Evolutionary conservation across 108 stramenopile genomes (phyloP).

Genomic region (Phaeodactylum tricornutum): DNA sequence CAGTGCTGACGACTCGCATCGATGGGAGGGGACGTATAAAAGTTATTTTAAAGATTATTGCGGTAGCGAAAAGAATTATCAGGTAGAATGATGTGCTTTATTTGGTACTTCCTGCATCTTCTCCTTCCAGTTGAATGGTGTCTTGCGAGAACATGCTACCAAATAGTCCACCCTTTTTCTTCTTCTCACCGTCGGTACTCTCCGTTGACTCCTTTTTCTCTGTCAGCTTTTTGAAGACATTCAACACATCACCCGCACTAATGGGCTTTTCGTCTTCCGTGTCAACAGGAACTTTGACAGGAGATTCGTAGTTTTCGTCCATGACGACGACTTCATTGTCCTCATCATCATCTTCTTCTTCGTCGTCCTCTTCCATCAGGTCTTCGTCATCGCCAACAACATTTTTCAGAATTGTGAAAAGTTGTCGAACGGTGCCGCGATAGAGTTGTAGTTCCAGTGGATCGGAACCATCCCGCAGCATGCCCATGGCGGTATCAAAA

Average conservation of each 20-base stretch:
- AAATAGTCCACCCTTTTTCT: conserved; percentile 23
- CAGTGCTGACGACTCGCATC: too few species aligned
- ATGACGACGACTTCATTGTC: conserved; percentile 20
- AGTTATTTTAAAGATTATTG: too few species aligned
- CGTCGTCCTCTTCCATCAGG: too few species aligned
- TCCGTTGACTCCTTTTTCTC: conserved; percentile 4
- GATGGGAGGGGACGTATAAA: too few species aligned
- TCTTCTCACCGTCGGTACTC: conserved; percentile 4
- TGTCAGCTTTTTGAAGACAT: conserved; percentile 8
- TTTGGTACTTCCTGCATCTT: conserved; percentile 17
- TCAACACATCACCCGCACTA: neutral
- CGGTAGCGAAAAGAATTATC: too few species aligned
- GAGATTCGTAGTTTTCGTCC: conserved; percentile 33
- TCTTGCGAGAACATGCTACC: conserved; percentile 24
- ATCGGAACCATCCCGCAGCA: conserved; percentile 5
- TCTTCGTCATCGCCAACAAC: conserved; percentile 6
- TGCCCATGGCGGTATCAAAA: conserved; percentile 23
- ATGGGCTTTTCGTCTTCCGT: conserved; percentile 10
- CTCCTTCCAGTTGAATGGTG: conserved; percentile 23
- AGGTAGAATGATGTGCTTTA: too few species aligned
- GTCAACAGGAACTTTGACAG: conserved; percentile 13
- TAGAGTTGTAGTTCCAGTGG: conserved; percentile 10
- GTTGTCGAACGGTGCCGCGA: conserved; percentile 13
- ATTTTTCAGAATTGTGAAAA: conserved; percentile 20
- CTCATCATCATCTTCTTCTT: conserved; percentile 22